Conservation (phyloP, 768 basidiomycete genomes). For the Collybiopsis luxurians region DNA sequence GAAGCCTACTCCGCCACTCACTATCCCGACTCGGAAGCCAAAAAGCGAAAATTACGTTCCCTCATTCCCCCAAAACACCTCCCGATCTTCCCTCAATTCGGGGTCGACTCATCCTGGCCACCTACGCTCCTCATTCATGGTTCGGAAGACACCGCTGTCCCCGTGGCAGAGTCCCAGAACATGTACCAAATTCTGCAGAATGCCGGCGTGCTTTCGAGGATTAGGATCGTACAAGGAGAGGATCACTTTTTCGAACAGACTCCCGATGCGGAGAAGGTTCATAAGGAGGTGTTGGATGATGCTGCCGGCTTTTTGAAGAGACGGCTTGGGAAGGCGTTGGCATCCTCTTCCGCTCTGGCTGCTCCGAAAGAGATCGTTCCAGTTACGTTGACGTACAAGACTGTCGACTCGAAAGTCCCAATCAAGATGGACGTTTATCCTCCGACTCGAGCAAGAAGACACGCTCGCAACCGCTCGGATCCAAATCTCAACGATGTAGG, state of each 20-base stretch:
- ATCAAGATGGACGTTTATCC: neutral
- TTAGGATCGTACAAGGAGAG: neutral
- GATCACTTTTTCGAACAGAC: neutral
- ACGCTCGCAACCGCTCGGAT: neutral
- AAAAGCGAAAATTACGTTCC: neutral
- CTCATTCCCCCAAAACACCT: conserved; percentile 27
- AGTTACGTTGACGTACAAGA: neutral
- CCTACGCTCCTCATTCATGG: conserved; percentile 48
- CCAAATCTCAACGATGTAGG: neutral
- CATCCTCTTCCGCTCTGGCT: neutral
- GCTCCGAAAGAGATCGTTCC: neutral
- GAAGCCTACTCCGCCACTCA: neutral
- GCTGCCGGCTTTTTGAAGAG: neutral
- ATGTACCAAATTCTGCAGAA: conserved; percentile 27
- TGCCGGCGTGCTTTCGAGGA: conserved; percentile 23
- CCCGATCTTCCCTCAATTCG: conserved; percentile 45
- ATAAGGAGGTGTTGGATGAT: neutral
- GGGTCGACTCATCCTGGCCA: conserved; percentile 36
- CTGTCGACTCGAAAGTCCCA: neutral
- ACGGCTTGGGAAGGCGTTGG: neutral
- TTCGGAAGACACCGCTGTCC: conserved; percentile 44
- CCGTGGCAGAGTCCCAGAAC: conserved; percentile 35
- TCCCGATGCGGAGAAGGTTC: neutral
- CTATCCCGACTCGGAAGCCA: neutral
- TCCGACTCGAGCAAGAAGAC: neutral